A percentile compares a stretch with the other conserved stretches of the same genome.
Evolutionary conservation across 176 grass and related monocot species (phyloP).

Genomic region (Avena atlantica): DNA sequence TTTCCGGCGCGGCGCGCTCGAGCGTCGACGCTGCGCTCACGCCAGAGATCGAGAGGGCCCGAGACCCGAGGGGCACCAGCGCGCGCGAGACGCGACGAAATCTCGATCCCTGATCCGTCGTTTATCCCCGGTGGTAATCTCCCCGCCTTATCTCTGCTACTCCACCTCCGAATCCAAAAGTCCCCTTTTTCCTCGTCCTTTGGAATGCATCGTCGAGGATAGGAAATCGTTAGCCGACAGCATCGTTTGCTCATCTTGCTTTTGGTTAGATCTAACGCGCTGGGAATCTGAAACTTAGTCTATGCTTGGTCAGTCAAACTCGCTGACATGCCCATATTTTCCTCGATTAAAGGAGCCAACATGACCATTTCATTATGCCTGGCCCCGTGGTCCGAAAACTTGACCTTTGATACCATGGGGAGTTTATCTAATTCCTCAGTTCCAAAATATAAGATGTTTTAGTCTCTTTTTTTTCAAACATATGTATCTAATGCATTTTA

Average conservation of each 20-base stretch:
- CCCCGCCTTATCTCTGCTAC: background rate
- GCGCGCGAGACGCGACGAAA: background rate
- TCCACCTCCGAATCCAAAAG: background rate
- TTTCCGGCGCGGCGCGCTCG: too few species aligned
- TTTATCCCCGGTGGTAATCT: background rate
- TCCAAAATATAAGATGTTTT: too few species aligned
- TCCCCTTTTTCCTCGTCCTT: background rate
- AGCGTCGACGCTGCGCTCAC: background rate
- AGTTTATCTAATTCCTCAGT: background rate
- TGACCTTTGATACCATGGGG: background rate
- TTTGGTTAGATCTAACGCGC: background rate
- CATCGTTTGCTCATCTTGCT: background rate
- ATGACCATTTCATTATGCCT: background rate
- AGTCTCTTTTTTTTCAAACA: too few species aligned
- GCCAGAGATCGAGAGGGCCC: background rate
- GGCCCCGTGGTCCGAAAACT: background rate
- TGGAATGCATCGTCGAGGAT: background rate
- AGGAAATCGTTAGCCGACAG: background rate
- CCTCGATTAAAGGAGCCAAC: too few species aligned
- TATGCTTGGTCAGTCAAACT: background rate
- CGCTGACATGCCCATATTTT: background rate
- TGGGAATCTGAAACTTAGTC: background rate
- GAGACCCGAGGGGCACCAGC: background rate
- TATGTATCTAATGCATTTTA: too few species aligned
- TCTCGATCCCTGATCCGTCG: background rate